Percentiles rank a stretch among this genome's conserved stretches.
Evolutionary conservation across 2,329 filamentous ascomycete species (phyloP).

Genomic region (Arachnomyces sp.): DNA sequence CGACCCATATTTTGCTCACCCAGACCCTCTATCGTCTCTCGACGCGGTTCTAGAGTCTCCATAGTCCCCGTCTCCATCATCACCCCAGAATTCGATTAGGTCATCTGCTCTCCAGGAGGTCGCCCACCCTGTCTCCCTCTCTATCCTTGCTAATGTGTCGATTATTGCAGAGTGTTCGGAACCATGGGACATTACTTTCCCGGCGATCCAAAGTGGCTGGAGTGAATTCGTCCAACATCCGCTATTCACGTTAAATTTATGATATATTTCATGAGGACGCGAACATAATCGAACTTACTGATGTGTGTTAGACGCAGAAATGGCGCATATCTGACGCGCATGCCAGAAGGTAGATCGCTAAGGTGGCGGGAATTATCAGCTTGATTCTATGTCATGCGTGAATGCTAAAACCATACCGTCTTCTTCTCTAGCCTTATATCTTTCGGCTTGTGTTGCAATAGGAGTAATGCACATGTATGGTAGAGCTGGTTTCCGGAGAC

Average conservation of each 20-base stretch:
- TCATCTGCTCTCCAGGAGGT: conserved; percentile 48
- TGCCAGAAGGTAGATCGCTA: conserved; percentile 40
- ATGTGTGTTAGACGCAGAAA: conserved; percentile 37
- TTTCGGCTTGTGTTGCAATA: conserved; percentile 25
- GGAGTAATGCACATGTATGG: conserved; percentile 22
- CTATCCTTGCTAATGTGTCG: conserved; percentile 41
- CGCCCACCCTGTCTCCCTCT: conserved; percentile 46
- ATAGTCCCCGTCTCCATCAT: conserved; percentile 12
- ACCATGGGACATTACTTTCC: conserved; percentile 38
- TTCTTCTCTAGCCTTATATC: conserved; percentile 15
- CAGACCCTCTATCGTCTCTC: too few relatives aligned
- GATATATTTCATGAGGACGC: background rate
- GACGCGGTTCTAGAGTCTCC: too few relatives aligned
- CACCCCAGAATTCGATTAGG: conserved; percentile 45
- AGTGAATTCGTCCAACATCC: conserved; percentile 40
- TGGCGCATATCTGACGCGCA: conserved; percentile 39
- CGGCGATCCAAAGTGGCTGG: conserved; percentile 42
- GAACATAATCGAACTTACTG: conserved; percentile 20
- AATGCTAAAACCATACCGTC: conserved; percentile 14
- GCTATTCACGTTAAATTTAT: conserved; percentile 8
- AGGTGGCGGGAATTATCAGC: background rate
- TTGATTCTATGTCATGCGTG: background rate
- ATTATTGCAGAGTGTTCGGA: conserved; percentile 41
- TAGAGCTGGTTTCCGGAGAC: conserved; percentile 30
- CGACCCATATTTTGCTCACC: too few relatives aligned